Percentiles rank a stretch among this genome's conserved stretches.
Evolutionary conservation across 495 filamentous ascomycete species (phyloP).

Genomic region (Lasiosphaeria hispida): DNA sequence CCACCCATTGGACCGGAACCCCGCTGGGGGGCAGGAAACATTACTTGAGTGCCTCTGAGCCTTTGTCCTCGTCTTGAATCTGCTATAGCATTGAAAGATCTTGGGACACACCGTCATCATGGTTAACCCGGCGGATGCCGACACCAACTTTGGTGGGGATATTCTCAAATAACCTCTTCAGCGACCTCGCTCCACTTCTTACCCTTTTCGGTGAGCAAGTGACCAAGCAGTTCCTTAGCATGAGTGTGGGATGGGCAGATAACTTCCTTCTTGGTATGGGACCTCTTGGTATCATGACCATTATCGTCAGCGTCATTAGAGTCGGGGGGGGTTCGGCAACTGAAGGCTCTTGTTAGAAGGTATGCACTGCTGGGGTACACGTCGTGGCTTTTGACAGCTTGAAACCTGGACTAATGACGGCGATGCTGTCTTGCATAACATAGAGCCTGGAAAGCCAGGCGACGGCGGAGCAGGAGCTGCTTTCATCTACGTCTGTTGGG

Average conservation of each 20-base stretch:
- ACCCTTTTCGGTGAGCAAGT: conserved; percentile 55
- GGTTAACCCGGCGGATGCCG: no score
- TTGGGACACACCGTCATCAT: no score
- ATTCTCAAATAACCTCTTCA: conserved; percentile 13
- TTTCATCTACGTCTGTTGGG: conserved; percentile 11
- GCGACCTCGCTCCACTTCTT: conserved; percentile 26
- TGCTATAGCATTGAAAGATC: no score
- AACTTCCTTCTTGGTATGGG: conserved; percentile 53
- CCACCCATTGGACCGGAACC: no score
- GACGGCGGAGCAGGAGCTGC: conserved; percentile 4
- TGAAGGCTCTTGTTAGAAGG: not conserved
- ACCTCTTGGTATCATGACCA: conserved; percentile 54
- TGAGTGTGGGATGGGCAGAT: conserved; percentile 46
- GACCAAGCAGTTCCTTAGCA: conserved; percentile 56
- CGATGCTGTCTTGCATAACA: not conserved
- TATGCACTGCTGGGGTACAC: not conserved
- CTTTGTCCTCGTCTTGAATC: no score
- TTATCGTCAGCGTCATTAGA: conserved; percentile 51
- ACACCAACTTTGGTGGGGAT: conserved; percentile 7
- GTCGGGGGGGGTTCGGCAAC: conserved; percentile 38
- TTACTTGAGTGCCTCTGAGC: no score
- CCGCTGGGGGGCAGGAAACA: no score
- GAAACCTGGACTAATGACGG: no score
- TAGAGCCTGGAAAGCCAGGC: conserved; percentile 5
- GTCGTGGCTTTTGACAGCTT: no score